phyloP scores from a whole-genome alignment of 75 land plant species.

The Cupressus sempervirens region DNA sequence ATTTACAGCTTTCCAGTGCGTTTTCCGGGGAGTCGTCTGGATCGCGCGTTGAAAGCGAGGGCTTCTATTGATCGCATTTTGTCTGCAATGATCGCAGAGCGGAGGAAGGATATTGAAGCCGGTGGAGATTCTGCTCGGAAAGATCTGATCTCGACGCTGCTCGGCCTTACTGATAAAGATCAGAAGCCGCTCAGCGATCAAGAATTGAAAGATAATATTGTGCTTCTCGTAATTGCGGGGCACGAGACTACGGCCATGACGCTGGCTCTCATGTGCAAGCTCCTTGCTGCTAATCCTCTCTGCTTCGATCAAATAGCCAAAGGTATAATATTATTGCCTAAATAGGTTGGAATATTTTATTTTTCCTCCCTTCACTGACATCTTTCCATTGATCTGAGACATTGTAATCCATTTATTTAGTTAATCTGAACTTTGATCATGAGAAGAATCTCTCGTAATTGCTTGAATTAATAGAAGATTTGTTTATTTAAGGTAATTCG shows the following conservation, averaged over 20 bases:
- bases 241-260: slow-evolving; percentile 16
- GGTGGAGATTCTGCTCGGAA: not conserved
- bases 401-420: no score
- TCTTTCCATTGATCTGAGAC: no score
- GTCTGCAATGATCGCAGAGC: not conserved
- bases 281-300: slow-evolving; percentile 13
- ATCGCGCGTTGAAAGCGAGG: not conserved
- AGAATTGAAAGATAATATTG: slow-evolving; percentile 23
- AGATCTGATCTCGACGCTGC: not conserved
- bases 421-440: no score
- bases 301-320: slow-evolving; percentile 1
- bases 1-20: not conserved
- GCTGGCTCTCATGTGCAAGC: slow-evolving; percentile 5
- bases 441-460: no score
- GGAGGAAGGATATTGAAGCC: not conserved
- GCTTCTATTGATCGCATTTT: slow-evolving; percentile 18
- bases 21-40: not conserved
- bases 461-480: no score
- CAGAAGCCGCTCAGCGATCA: not conserved
- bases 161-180: not conserved
- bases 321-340: not conserved
- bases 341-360: no score
- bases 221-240: slow-evolving; percentile 16
- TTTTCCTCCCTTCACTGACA: no score
- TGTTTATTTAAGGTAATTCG: no score